Conservation (phyloP, 345 rosid genomes). For the Rhizophora apiculata region DNA sequence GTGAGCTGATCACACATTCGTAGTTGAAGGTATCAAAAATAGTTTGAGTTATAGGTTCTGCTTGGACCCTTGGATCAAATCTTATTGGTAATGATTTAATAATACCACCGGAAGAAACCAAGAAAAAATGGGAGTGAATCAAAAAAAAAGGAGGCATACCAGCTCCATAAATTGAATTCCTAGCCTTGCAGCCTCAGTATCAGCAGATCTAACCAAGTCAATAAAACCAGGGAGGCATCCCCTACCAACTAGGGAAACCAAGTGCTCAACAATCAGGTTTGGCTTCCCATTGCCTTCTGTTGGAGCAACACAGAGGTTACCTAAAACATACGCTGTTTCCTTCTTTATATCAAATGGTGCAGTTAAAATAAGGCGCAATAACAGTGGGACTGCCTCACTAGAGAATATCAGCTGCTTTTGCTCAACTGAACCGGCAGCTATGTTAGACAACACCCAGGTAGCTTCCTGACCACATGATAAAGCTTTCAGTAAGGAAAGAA, state of each 20-base stretch:
- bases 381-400: constrained; percentile 64
- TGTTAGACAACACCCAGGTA: constrained; percentile 92
- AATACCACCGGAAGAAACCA: background rate
- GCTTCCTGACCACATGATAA: constrained; percentile 59
- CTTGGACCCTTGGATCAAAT: background rate
- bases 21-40: no score
- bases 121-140: background rate
- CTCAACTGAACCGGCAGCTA: constrained; percentile 88
- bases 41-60: no score
- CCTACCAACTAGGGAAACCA: constrained; percentile 62
- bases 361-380: constrained; percentile 62
- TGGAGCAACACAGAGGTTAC: constrained; percentile 94
- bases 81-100: background rate
- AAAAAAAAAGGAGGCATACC: constrained; percentile 44
- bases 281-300: constrained; percentile 58
- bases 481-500: constrained; percentile 5
- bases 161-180: constrained; percentile 96
- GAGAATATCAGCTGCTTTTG: constrained; percentile 72
- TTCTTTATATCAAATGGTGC: constrained; percentile 84
- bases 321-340: constrained; percentile 88
- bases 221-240: constrained; percentile 89
- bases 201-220: constrained; percentile 80
- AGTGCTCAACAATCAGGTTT: constrained; percentile 61
- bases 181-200: constrained; percentile 74
- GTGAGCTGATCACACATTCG: no score